A percentile compares a stretch with the other conserved stretches of the same genome.
Evolutionary conservation across 2,329 filamentous ascomycete genomes (phyloP).

Genomic region (Chaetomium globosum): DNA sequence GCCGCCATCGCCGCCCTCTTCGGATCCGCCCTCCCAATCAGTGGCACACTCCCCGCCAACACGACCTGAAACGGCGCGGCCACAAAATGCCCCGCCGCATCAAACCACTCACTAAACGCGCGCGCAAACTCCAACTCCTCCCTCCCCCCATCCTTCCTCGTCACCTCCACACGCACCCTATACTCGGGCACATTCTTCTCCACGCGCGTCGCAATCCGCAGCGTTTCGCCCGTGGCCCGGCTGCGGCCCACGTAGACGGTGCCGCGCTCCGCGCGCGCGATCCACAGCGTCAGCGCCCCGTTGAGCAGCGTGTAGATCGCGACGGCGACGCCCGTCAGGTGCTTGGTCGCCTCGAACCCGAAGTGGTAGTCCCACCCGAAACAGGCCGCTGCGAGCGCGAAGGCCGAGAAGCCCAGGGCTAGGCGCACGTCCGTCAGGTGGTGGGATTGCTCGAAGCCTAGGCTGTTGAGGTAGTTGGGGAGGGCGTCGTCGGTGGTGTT

Average conservation of each 20-base stretch:
- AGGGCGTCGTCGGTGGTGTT: conserved; percentile 96
- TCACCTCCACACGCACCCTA: conserved; percentile 67
- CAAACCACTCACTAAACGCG: conserved; percentile 77
- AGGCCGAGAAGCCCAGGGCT: conserved; percentile 77
- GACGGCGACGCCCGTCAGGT: conserved; percentile 79
- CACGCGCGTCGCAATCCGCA: conserved; percentile 67
- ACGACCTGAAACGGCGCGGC: conserved; percentile 76
- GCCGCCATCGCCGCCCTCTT: conserved; percentile 53
- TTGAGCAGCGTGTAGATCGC: conserved; percentile 79
- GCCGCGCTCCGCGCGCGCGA: conserved; percentile 78
- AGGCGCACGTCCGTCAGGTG: conserved; percentile 80
- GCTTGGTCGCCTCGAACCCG: conserved; percentile 84
- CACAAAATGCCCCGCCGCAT: conserved; percentile 71
- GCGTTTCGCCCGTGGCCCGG: conserved; percentile 61
- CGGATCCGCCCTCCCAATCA: conserved; percentile 68
- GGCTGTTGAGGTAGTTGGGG: conserved; percentile 85
- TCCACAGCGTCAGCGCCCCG: conserved; percentile 77
- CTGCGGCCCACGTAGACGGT: conserved; percentile 75
- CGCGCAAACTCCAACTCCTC: conserved; percentile 59
- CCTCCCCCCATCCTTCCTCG: conserved; percentile 42
- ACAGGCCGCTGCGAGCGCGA: conserved; percentile 76
- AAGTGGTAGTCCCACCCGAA: conserved; percentile 92
- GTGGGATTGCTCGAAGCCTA: conserved; percentile 83
- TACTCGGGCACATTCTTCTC: conserved; percentile 83
- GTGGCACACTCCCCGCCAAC: conserved; percentile 67